Percentiles rank a stretch among this genome's conserved stretches.
Evolutionary conservation across 139 green algal species (phyloP).

Genomic region (Tetradesmus lagerheimii): DNA sequence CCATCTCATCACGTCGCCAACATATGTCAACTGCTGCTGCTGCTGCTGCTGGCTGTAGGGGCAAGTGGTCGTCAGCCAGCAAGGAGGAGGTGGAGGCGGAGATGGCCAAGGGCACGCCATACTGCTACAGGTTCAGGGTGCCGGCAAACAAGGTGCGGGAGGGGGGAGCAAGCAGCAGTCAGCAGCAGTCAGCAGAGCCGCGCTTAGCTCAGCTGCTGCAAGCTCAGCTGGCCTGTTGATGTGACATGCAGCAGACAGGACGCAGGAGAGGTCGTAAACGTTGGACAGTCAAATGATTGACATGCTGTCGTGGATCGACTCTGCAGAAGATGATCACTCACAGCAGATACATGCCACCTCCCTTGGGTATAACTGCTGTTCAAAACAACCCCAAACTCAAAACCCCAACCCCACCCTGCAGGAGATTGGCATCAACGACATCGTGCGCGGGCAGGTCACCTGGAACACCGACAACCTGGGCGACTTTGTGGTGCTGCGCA

Average conservation of each 20-base stretch:
- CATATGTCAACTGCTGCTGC: background rate
- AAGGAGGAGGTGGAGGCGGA: slow-evolving; percentile 87
- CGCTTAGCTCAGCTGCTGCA: background rate
- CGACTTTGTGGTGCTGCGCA: slow-evolving; percentile 99
- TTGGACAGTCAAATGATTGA: too few relatives aligned
- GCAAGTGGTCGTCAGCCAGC: slow-evolving; percentile 92
- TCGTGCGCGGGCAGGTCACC: slow-evolving; percentile 90
- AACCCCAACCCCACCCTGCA: too few relatives aligned
- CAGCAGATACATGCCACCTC: too few relatives aligned
- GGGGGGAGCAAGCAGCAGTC: background rate
- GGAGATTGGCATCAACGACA: slow-evolving; percentile 83
- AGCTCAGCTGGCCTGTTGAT: background rate
- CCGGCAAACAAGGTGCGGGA: slow-evolving; percentile 54
- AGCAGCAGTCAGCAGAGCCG: too few relatives aligned
- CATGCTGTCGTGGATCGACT: too few relatives aligned
- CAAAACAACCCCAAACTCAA: too few relatives aligned
- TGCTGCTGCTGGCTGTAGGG: slow-evolving; percentile 56
- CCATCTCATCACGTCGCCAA: too few relatives aligned
- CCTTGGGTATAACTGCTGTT: background rate
- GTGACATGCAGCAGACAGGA: slow-evolving; percentile 16
- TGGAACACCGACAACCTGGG: slow-evolving; percentile 98
- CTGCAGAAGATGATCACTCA: too few relatives aligned
- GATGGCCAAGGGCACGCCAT: slow-evolving; percentile 84
- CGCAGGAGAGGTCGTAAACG: too few relatives aligned
- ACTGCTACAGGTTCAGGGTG: slow-evolving; percentile 97